Conservation (phyloP, 2,329 filamentous ascomycete genomes). For the Neofusicoccum laricinum region DNA sequence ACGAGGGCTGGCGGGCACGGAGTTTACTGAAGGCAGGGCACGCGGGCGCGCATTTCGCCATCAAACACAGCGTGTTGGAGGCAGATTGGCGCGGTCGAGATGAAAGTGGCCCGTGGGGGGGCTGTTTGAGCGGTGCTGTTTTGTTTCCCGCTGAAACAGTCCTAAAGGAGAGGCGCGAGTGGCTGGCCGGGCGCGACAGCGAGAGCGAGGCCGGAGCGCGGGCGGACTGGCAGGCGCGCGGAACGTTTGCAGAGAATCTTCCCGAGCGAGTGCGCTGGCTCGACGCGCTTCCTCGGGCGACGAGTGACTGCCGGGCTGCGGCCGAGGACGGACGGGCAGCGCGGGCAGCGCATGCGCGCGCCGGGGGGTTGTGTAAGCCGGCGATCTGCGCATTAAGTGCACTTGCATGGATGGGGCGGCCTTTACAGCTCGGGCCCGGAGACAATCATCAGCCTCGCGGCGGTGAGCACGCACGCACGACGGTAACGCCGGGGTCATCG, state of each 20-base stretch:
- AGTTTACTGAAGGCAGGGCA: background rate
- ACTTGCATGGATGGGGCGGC: conserved; percentile 10
- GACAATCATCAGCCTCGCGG: conserved; percentile 15
- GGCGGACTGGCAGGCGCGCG: background rate
- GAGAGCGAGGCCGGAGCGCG: background rate
- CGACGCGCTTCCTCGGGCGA: background rate
- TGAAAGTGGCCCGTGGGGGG: conserved; percentile 6
- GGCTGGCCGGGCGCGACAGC: too few species aligned
- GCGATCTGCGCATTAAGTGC: conserved; percentile 10
- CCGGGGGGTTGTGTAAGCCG: conserved; percentile 14
- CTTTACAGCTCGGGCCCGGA: conserved; percentile 14
- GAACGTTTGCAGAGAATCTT: conserved; percentile 3
- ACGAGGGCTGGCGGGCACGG: background rate
- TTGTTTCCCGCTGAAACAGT: conserved; percentile 12
- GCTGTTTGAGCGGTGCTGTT: conserved; percentile 10
- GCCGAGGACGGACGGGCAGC: conserved; percentile 10
- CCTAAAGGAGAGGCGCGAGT: background rate
- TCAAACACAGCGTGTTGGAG: conserved; percentile 1
- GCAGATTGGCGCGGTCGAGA: background rate
- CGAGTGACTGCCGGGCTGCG: conserved; percentile 3
- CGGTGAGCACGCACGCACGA: conserved; percentile 15
- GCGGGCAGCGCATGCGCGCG: background rate
- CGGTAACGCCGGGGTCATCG: conserved; percentile 14
- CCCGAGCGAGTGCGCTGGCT: conserved; percentile 3
- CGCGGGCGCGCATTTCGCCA: background rate